Percentiles rank a stretch among this genome's conserved stretches.
Evolutionary conservation across 768 basidiomycete genomes (phyloP).

Genomic region (Amanita subjunquillea): DNA sequence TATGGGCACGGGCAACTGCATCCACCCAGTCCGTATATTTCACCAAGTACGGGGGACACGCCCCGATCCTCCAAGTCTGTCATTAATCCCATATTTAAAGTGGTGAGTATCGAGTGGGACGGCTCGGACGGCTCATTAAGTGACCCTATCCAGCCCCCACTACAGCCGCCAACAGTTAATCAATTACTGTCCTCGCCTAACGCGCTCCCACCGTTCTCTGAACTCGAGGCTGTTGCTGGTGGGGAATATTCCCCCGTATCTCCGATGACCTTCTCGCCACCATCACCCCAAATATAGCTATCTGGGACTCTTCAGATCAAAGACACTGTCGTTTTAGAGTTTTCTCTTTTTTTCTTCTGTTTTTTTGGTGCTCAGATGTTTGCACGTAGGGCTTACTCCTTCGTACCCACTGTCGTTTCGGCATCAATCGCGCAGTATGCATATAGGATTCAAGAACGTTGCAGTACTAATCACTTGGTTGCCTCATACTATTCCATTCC

Average conservation of each 20-base stretch:
- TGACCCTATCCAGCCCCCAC: conserved; percentile 38
- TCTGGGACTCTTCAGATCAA: conserved; percentile 13
- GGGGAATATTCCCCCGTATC: conserved; percentile 65
- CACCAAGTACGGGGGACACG: conserved; percentile 49
- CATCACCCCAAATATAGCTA: conserved; percentile 34
- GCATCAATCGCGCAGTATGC: conserved; percentile 8
- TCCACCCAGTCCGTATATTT: conserved; percentile 38
- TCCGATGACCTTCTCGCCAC: conserved; percentile 58
- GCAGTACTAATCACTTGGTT: conserved; percentile 8
- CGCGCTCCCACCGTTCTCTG: conserved; percentile 66
- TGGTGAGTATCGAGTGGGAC: conserved; percentile 55
- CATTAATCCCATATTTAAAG: conserved; percentile 86
- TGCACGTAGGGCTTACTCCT: neutral
- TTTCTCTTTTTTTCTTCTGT: conserved; percentile 1
- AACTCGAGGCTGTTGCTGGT: conserved; percentile 76
- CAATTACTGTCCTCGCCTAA: conserved; percentile 28
- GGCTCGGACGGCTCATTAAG: conserved; percentile 25
- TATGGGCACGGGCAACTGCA: conserved; percentile 26
- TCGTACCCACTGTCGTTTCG: conserved; percentile 13
- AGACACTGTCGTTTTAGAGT: conserved; percentile 12
- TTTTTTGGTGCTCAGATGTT: conserved; percentile 6
- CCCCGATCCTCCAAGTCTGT: conserved; percentile 59
- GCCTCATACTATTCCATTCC: conserved; percentile 1
- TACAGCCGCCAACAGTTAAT: conserved; percentile 24
- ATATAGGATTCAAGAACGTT: conserved; percentile 1